These are phyloP conservation scores for Coniella vitis DNA, from an alignment of 2,329 filamentous ascomycete species.

Conservation along the genomic window DNA sequence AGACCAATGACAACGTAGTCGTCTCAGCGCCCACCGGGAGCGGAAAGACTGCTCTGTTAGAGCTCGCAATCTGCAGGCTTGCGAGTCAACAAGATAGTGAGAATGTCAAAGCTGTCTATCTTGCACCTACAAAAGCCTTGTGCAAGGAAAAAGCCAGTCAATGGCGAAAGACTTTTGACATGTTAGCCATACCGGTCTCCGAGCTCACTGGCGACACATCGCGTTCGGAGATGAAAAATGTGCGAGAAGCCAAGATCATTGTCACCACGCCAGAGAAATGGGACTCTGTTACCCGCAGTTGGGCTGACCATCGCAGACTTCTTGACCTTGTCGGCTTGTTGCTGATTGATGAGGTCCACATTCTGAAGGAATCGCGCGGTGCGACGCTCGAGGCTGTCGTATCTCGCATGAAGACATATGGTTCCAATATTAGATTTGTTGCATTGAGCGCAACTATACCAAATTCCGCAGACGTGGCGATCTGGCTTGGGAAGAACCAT, in stretches of 20 bases:
- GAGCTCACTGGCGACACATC: constrained; percentile 81
- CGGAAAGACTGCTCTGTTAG: constrained; percentile 76
- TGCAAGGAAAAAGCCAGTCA: constrained; percentile 71
- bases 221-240: constrained; percentile 54
- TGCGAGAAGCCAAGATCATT: constrained; percentile 73
- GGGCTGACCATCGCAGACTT: constrained; percentile 71
- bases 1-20: constrained; percentile 67
- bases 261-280: constrained; percentile 87
- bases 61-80: constrained; percentile 73
- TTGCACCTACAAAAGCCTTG: constrained; percentile 77
- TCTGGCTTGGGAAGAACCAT: constrained; percentile 66
- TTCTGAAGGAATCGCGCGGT: constrained; percentile 71
- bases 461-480: constrained; percentile 72
- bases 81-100: constrained; percentile 47
- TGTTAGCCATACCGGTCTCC: constrained; percentile 60
- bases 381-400: constrained; percentile 79
- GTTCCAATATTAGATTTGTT: constrained; percentile 68
- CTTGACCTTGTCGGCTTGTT: constrained; percentile 72
- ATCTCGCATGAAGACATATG: constrained; percentile 78
- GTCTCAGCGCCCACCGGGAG: constrained; percentile 78
- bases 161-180: constrained; percentile 68
- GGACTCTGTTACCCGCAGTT: constrained; percentile 83
- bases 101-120: constrained; percentile 76
- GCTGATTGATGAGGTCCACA: constrained; percentile 83
- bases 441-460: constrained; percentile 79